phyloP scores from a whole-genome alignment of 495 filamentous ascomycete genomes.

The Neurospora sp. region DNA sequence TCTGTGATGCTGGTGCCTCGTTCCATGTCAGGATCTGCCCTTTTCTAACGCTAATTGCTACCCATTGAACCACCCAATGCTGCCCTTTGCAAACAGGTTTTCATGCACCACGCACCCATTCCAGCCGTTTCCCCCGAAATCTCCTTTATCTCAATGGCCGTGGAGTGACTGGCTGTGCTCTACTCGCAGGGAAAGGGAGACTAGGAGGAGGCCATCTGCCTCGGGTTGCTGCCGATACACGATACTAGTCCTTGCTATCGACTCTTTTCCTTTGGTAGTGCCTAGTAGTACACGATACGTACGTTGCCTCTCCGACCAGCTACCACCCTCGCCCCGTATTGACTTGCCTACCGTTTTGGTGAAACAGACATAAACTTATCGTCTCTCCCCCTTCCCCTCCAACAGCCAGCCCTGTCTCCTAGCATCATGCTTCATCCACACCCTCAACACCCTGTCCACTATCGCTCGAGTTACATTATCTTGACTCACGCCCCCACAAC shows the following conservation, averaged over 20 bases:
- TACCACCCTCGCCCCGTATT: not conserved
- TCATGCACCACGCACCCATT: not conserved
- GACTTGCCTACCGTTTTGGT: conserved; percentile 12
- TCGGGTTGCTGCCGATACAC: not conserved
- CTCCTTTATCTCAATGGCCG: not conserved
- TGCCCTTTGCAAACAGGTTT: not conserved
- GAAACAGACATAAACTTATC: conserved; percentile 16
- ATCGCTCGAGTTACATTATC: conserved; percentile 2
- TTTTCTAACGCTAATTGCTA: not conserved
- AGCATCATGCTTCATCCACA: conserved; percentile 11
- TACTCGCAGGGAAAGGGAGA: not conserved
- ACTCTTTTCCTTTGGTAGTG: conserved; percentile 4
- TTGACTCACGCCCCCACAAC: conserved; percentile 26
- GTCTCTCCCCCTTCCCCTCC: not conserved
- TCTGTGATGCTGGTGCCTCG: not conserved
- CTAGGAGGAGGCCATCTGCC: not conserved
- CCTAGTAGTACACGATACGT: not conserved
- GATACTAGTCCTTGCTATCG: conserved; percentile 6
- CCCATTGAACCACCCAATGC: not conserved
- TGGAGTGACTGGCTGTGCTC: not conserved
- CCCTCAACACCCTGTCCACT: conserved; percentile 14
- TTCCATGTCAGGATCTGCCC: not conserved
- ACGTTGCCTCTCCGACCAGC: not conserved
- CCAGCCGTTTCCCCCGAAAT: not conserved
- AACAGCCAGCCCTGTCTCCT: not conserved